These are phyloP conservation scores for Protea cynaroides DNA, from an alignment of 164 flowering plant genomes.

Conservation along the genomic window DNA sequence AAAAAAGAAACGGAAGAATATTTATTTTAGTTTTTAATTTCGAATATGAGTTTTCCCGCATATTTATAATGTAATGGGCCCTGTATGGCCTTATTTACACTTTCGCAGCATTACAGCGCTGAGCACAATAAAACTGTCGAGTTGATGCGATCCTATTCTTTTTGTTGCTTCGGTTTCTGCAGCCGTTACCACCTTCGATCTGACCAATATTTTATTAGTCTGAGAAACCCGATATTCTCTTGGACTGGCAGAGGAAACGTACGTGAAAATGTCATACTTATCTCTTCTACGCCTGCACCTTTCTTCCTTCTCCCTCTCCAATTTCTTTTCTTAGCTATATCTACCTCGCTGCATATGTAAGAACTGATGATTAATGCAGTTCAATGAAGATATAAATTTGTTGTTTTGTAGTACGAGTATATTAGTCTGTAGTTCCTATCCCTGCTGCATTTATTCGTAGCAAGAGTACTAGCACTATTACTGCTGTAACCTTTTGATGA, in stretches of 20 bases:
- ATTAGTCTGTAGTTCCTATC: background rate
- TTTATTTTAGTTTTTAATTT: background rate
- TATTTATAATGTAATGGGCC: too few species aligned
- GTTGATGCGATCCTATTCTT: constrained; percentile 1
- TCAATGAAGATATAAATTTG: constrained; percentile 4
- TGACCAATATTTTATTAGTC: background rate
- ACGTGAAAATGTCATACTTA: constrained; percentile 11
- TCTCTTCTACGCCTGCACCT: constrained; percentile 5
- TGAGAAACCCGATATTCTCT: constrained; percentile 17
- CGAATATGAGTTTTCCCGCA: background rate
- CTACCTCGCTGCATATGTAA: background rate
- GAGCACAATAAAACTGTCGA: constrained; percentile 18
- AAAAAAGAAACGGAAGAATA: too few species aligned
- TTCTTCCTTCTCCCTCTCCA: background rate
- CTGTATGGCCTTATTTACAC: background rate
- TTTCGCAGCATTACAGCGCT: constrained; percentile 1
- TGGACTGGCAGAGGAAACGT: constrained; percentile 18
- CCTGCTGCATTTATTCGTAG: background rate
- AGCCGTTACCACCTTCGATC: constrained; percentile 6
- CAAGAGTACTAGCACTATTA: background rate
- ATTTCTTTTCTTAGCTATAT: constrained; percentile 1
- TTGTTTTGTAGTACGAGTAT: background rate
- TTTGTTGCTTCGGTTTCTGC: constrained; percentile 1
- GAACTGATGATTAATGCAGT: constrained; percentile 3
- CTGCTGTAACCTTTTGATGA: too few species aligned